Evolutionary conservation across 2,329 filamentous ascomycete genomes (phyloP).

Genomic region (Alternaria gaisen): DNA sequence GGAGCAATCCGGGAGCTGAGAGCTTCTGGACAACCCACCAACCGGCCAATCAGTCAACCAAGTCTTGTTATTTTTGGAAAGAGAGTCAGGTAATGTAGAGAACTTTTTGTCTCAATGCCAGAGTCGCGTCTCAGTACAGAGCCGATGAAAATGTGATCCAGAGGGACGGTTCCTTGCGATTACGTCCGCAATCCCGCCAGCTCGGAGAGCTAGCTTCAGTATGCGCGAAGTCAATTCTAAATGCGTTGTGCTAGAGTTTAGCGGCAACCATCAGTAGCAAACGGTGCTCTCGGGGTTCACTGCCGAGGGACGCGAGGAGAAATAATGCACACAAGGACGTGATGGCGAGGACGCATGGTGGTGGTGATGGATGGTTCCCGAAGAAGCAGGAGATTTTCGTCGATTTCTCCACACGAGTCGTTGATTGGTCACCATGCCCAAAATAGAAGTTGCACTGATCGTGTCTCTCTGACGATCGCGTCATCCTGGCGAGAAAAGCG

Average conservation of each 20-base stretch:
- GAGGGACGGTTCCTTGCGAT: slow-evolving; percentile 16
- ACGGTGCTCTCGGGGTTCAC: not conserved
- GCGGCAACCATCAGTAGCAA: not conserved
- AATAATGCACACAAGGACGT: not conserved
- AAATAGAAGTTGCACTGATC: slow-evolving; percentile 26
- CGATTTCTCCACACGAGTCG: slow-evolving; percentile 4
- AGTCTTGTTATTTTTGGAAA: not conserved
- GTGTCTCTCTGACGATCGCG: slow-evolving; percentile 21
- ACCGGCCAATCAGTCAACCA: not conserved
- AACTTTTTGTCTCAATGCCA: not conserved
- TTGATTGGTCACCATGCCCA: slow-evolving; percentile 26
- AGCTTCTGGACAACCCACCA: not conserved
- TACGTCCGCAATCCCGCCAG: slow-evolving; percentile 21
- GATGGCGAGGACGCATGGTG: slow-evolving; percentile 5
- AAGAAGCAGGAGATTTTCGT: slow-evolving; percentile 27
- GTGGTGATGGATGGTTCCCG: slow-evolving; percentile 14
- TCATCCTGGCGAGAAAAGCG: slow-evolving; percentile 31
- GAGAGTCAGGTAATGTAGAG: not conserved
- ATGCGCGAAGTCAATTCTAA: slow-evolving; percentile 25
- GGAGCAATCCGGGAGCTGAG: not conserved
- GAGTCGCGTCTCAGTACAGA: not conserved
- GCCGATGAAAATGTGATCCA: slow-evolving; percentile 2
- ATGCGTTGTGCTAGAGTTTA: slow-evolving; percentile 8
- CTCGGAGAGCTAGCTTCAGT: slow-evolving; percentile 13
- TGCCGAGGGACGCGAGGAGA: not conserved